Conservation (phyloP, 1,284 basidiomycete genomes). For the Irpex rosettiformis region DNA sequence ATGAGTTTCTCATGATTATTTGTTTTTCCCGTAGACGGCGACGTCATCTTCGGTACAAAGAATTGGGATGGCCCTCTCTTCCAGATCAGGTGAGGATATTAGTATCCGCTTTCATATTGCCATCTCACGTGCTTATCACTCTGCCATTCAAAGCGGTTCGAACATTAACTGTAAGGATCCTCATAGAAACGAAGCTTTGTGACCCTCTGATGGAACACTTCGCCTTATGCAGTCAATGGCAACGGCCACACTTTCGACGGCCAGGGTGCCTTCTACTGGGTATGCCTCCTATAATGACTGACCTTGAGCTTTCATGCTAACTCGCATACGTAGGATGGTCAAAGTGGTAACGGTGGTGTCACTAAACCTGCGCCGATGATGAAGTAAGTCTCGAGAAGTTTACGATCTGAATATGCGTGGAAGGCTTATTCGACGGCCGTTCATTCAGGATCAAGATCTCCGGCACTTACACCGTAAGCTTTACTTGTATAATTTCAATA, state of each 20-base stretch:
- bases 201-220: not conserved
- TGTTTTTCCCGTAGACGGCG: constrained; percentile 21
- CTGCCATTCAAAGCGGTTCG: constrained; percentile 20
- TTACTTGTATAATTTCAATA: not conserved
- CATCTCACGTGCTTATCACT: constrained; percentile 16
- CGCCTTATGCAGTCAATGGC: constrained; percentile 31
- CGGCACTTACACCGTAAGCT: constrained; percentile 41
- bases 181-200: not conserved
- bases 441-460: constrained; percentile 49
- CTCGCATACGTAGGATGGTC: constrained; percentile 31
- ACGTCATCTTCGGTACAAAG: constrained; percentile 31
- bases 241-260: constrained; percentile 39
- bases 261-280: constrained; percentile 37
- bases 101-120: not conserved
- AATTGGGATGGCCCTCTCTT: constrained; percentile 34
- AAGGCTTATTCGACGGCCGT: not conserved
- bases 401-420: not conserved
- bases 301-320: not conserved
- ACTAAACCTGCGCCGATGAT: constrained; percentile 37
- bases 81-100: constrained; percentile 17
- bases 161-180: constrained; percentile 25
- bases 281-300: constrained; percentile 9
- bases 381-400: constrained; percentile 25
- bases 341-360: constrained; percentile 34
- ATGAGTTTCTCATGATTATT: not conserved